These are phyloP conservation scores for Silene noctiflora DNA, from an alignment of 179 eudicot species.

Conservation along the genomic window DNA sequence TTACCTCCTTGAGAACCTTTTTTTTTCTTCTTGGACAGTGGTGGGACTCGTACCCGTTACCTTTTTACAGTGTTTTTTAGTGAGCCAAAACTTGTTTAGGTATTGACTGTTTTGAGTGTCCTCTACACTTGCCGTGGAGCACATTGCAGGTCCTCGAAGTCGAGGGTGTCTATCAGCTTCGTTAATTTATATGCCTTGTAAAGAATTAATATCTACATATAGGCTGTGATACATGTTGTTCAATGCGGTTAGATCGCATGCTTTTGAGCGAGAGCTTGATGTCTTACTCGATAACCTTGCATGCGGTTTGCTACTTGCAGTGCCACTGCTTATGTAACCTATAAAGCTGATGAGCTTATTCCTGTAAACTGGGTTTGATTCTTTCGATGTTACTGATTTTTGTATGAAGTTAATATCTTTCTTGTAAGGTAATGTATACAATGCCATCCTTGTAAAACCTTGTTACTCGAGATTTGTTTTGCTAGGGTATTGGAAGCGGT, in stretches of 20 bases:
- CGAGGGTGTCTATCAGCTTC: neutral
- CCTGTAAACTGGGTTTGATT: neutral
- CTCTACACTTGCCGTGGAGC: neutral
- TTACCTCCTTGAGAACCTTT: neutral
- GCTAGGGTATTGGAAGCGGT: neutral
- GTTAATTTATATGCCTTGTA: neutral
- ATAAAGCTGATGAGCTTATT: neutral
- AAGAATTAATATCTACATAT: neutral
- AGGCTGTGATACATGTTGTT: neutral
- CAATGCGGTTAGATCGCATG: neutral
- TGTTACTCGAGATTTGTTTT: neutral
- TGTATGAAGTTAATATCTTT: neutral
- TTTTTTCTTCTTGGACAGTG: too few relatives aligned
- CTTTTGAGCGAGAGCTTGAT: neutral
- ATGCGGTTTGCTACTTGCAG: neutral
- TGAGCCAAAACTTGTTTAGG: neutral
- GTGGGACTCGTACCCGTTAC: too few relatives aligned
- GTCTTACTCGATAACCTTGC: neutral
- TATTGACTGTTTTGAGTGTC: slow-evolving; percentile 5
- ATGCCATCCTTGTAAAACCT: too few relatives aligned
- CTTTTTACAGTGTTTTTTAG: neutral
- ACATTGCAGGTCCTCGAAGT: neutral
- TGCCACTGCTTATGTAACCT: neutral
- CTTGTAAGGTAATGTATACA: neutral
- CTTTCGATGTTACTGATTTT: neutral